Evolutionary conservation across 306 rosid genomes (phyloP), one percentile per base, ranked within the genome.

Genomic region (Heteromeles arbutifolia): DNA sequence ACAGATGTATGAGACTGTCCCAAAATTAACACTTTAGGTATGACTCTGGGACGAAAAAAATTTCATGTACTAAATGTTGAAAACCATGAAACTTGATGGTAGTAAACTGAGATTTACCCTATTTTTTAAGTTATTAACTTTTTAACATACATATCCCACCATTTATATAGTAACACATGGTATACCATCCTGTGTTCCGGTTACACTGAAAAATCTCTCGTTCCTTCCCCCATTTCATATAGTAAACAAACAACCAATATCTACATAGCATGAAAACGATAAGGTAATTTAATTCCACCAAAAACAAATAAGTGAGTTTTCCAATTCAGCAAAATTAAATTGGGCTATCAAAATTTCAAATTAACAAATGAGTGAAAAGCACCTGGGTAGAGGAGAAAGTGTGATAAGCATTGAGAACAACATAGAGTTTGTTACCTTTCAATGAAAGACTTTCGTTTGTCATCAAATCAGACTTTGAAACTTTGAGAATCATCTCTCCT

Each of bases 401-500:
- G 75, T 88, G 72, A 76, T 85, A 83, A 28, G 61, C 80, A 28
- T 70, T 81, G 74, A 92, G 77, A 80, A 86, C 87, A 74, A 54
- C 3, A 13, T 57, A 69, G 34, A 95, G 83, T n/a, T 66, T 85
- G 44, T 85, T 39, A 84, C 88, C 95, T 70, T 85, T 82, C 84
- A 80, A 61, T 9, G 64, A 59, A 61, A 84, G 78, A 82, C 74
- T 81, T 34, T 89, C 83, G 14, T 67, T 83, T 44, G 96, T 92
- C 76, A 95, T 34, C 28, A 92, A 81, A 78, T 91, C 93, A 31
- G 88, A 88, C 72, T 86, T 95, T 19, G 97, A 97, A 81, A 90
- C 97, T 73, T 72, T 87, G 66, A 95, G 93, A 83, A 92, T 61
- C 58, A 87, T 41, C 39, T 92, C 96, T 50, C 97, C 98, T 69